phyloP scores from a whole-genome alignment of 75 land plant species.

The Picea sitchensis region DNA sequence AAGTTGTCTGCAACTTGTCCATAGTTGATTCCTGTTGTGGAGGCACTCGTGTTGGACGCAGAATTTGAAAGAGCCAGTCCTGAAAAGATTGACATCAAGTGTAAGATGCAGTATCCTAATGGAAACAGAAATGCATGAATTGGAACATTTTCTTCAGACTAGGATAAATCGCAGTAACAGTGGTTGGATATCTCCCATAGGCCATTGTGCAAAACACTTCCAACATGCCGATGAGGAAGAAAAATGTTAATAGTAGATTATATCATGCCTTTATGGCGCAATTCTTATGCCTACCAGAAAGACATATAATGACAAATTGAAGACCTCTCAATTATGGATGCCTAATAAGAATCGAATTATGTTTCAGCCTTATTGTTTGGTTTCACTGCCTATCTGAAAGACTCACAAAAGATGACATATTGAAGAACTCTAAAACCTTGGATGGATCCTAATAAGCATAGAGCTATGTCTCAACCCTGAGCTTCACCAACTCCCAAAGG shows the following conservation, averaged over 20 bases:
- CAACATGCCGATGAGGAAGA: too few relatives aligned
- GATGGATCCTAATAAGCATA: neutral
- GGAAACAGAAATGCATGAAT: neutral
- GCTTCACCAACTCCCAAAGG: neutral
- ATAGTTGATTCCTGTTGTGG: conserved; percentile 62
- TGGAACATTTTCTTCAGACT: neutral
- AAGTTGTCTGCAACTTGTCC: conserved; percentile 76
- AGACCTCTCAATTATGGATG: too few relatives aligned
- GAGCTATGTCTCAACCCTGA: neutral
- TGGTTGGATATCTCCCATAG: too few relatives aligned
- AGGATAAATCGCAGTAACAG: neutral
- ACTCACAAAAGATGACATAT: neutral
- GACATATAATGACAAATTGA: too few relatives aligned
- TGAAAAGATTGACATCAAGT: neutral
- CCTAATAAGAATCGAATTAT: too few relatives aligned
- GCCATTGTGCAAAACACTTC: too few relatives aligned
- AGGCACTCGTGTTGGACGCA: neutral
- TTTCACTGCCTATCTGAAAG: neutral
- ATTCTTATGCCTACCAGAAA: too few relatives aligned
- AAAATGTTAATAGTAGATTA: too few relatives aligned
- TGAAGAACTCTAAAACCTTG: neutral
- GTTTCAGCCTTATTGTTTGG: too few relatives aligned
- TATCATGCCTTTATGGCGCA: too few relatives aligned
- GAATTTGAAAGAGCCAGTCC: conserved; percentile 6
- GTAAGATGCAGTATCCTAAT: neutral